Evolutionary conservation across 139 green algal species (phyloP).

Genomic region (Tetradesmus obliquus): DNA sequence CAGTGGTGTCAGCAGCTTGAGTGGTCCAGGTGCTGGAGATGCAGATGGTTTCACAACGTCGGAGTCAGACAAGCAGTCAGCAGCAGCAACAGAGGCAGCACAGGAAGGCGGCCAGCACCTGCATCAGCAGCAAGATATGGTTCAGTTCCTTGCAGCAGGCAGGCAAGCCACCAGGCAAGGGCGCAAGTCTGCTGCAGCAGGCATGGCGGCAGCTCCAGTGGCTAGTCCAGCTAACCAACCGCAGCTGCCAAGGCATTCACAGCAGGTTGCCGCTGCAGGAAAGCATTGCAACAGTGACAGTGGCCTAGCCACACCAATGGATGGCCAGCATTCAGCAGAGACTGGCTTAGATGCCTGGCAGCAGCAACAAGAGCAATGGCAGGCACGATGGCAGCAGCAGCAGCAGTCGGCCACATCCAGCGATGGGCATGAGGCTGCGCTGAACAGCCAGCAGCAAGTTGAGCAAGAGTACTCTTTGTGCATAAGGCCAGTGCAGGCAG

Average conservation of each 20-base stretch:
- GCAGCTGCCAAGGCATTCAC: not conserved
- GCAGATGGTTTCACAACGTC: too few relatives aligned
- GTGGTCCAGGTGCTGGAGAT: too few relatives aligned
- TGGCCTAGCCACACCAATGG: not conserved
- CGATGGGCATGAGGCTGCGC: not conserved
- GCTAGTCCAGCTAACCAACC: not conserved
- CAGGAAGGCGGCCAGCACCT: not conserved
- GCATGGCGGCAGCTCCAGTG: too few relatives aligned
- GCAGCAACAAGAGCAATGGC: not conserved
- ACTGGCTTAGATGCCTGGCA: not conserved
- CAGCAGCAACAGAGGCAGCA: not conserved
- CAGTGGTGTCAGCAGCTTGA: too few relatives aligned
- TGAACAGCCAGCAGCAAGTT: not conserved
- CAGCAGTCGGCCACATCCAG: not conserved
- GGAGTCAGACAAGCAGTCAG: too few relatives aligned
- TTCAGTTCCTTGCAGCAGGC: not conserved
- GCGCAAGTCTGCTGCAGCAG: not conserved
- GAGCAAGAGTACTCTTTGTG: not conserved
- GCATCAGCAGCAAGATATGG: not conserved
- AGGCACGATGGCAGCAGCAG: slow-evolving; percentile 25
- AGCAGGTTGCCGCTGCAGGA: not conserved
- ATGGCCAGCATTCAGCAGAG: not conserved
- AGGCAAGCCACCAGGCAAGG: not conserved
- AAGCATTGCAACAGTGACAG: not conserved
- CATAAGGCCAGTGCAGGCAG: not conserved